Percentiles rank a stretch among this genome's conserved stretches.
These are phyloP conservation scores for Curvularia hawaiiensis DNA, from an alignment of 2,329 filamentous ascomycete species.

Conservation along the genomic window DNA sequence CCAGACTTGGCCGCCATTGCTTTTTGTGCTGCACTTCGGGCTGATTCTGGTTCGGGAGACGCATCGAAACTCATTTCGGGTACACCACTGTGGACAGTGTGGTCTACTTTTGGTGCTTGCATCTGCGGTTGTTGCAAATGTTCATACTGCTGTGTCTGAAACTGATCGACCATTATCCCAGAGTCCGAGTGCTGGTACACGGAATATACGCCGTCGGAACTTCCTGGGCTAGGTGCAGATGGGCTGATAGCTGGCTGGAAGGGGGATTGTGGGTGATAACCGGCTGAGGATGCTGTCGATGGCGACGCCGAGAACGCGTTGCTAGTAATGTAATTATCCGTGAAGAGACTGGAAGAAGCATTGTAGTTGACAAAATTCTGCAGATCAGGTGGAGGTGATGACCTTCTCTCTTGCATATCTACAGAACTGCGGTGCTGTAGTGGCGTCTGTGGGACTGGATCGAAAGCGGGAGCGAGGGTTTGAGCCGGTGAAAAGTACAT, in stretches of 20 bases:
- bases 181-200: conserved; percentile 35
- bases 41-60: conserved; percentile 36
- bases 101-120: conserved; percentile 14
- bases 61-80: conserved; percentile 28
- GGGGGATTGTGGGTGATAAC: conserved; percentile 23
- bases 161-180: conserved; percentile 28
- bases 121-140: conserved; percentile 8
- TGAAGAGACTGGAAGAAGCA: conserved; percentile 31
- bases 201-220: conserved; percentile 37
- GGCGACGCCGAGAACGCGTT: conserved; percentile 26
- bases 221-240: conserved; percentile 37
- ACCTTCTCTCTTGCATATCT: conserved; percentile 26
- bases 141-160: conserved; percentile 18
- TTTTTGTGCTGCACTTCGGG: conserved; percentile 26
- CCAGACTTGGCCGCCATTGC: conserved; percentile 39
- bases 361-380: conserved; percentile 38
- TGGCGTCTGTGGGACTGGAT: conserved; percentile 19
- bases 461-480: conserved; percentile 19
- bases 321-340: conserved; percentile 29
- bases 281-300: conserved; percentile 30
- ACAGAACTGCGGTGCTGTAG: conserved; percentile 26
- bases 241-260: conserved; percentile 34
- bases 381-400: conserved; percentile 34
- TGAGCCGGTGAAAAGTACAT: conserved; percentile 26
- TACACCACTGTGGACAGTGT: conserved; percentile 15